A percentile compares a stretch with the other conserved stretches of the same genome.
Conservation (phyloP, 2,329 filamentous ascomycete species). For the Blastomyces gilchristii region DNA sequence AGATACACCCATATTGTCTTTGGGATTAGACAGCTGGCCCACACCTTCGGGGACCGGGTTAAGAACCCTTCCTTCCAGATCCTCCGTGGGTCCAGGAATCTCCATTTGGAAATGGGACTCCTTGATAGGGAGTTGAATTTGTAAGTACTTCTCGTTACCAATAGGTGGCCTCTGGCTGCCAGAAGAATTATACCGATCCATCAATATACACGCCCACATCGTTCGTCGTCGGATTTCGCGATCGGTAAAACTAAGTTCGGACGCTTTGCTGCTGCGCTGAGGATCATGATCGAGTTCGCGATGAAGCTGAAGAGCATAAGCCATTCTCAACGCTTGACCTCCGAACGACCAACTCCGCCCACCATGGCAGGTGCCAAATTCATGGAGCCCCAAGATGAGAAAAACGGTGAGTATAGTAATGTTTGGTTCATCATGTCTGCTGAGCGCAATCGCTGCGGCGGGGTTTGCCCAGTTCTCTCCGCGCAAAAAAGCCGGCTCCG, state of each 20-base stretch:
- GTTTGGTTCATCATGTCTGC: slow-evolving; percentile 86
- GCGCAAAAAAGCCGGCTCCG: slow-evolving; percentile 68
- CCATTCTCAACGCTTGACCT: slow-evolving; percentile 92
- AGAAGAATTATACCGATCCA: slow-evolving; percentile 96
- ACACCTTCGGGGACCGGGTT: slow-evolving; percentile 53
- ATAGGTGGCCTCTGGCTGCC: slow-evolving; percentile 88
- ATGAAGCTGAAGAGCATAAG: slow-evolving; percentile 87
- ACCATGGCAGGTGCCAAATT: slow-evolving; percentile 94
- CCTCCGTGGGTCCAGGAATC: slow-evolving; percentile 78
- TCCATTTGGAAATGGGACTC: slow-evolving; percentile 86
- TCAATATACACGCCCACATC: slow-evolving; percentile 97
- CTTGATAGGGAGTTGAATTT: slow-evolving; percentile 81
- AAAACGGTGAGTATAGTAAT: slow-evolving; percentile 92
- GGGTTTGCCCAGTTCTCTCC: slow-evolving; percentile 85
- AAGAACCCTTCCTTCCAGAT: slow-evolving; percentile 60
- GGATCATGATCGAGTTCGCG: slow-evolving; percentile 81
- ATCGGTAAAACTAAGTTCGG: slow-evolving; percentile 76
- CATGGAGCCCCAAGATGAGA: slow-evolving; percentile 77
- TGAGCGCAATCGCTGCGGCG: slow-evolving; percentile 77
- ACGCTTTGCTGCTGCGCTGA: slow-evolving; percentile 48
- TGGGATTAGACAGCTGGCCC: slow-evolving; percentile 55
- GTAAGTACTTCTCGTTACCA: slow-evolving; percentile 76
- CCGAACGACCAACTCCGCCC: slow-evolving; percentile 92
- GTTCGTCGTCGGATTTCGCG: slow-evolving; percentile 84
- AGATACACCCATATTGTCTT: slow-evolving; percentile 85